These are phyloP conservation scores for Diplodia scrobiculata DNA, from an alignment of 2,329 filamentous ascomycete genomes.

Conservation along the genomic window DNA sequence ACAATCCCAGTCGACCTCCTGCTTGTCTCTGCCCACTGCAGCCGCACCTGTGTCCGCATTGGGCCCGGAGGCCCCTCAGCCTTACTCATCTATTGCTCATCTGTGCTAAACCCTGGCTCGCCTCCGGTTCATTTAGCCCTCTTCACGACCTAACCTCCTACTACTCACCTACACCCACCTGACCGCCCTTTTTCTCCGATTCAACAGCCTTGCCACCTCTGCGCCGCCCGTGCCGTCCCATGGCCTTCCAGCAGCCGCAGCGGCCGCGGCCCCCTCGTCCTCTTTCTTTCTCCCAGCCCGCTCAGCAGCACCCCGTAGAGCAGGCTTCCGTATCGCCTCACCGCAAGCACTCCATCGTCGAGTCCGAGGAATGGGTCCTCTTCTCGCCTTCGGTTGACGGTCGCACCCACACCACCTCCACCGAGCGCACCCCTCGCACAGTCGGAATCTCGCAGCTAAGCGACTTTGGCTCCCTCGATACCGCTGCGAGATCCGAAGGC, in stretches of 20 bases:
- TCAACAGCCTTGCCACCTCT: not conserved
- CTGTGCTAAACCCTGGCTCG: not conserved
- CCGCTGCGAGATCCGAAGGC: slow-evolving; percentile 61
- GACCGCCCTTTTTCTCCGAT: not conserved
- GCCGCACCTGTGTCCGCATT: slow-evolving; percentile 4
- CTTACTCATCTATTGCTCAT: slow-evolving; percentile 28
- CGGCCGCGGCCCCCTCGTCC: slow-evolving; percentile 42
- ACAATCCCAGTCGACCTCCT: no score
- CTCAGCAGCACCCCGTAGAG: slow-evolving; percentile 27
- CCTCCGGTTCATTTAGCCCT: not conserved
- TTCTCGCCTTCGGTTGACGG: slow-evolving; percentile 71
- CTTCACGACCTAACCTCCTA: slow-evolving; percentile 8
- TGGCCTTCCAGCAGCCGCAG: slow-evolving; percentile 47
- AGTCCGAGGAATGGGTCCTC: slow-evolving; percentile 92
- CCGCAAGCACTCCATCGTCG: slow-evolving; percentile 58
- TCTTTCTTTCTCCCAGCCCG: slow-evolving; percentile 40
- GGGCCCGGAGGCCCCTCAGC: slow-evolving; percentile 17
- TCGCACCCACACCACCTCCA: slow-evolving; percentile 68
- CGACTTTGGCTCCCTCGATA: slow-evolving; percentile 77
- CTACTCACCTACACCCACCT: not conserved
- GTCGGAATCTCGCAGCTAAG: slow-evolving; percentile 72
- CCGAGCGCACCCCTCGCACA: slow-evolving; percentile 64
- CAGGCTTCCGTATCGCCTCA: slow-evolving; percentile 41
- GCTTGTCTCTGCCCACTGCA: not conserved
- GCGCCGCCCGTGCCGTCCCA: slow-evolving; percentile 31